Percentiles rank a stretch among this genome's conserved stretches.
phyloP scores from a whole-genome alignment of 2,329 filamentous ascomycete genomes.

The Colletotrichum theobromicola region DNA sequence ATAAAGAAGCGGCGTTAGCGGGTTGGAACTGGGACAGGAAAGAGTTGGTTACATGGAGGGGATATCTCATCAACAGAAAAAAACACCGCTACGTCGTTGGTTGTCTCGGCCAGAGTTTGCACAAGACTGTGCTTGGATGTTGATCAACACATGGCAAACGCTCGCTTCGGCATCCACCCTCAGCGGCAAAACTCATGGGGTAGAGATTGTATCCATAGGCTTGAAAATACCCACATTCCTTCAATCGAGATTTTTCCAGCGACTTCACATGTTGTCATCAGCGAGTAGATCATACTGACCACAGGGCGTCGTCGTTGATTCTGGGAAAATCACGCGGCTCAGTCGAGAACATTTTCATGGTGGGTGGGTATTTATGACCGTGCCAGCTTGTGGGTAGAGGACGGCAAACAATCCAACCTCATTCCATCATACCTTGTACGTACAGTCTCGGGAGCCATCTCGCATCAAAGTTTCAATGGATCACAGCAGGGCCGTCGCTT shows the following conservation, averaged over 20 bases:
- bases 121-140: not conserved
- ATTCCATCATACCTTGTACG: too few species aligned
- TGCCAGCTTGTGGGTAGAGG: not conserved
- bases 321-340: not conserved
- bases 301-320: not conserved
- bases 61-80: not conserved
- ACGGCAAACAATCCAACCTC: too few species aligned
- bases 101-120: not conserved
- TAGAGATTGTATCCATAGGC: not conserved
- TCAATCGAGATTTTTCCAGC: not conserved
- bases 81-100: not conserved
- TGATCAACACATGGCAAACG: not conserved
- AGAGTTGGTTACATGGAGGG: not conserved
- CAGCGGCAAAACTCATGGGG: not conserved
- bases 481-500: too few species aligned
- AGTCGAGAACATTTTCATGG: not conserved
- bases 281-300: too few species aligned
- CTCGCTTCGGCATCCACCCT: not conserved
- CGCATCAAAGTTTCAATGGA: too few species aligned
- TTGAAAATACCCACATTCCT: constrained; percentile 7
- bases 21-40: not conserved
- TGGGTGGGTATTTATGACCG: not conserved
- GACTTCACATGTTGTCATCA: not conserved
- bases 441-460: too few species aligned
- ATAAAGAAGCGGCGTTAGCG: constrained; percentile 7